Evolutionary conservation across 805 yeast species (phyloP).

Genomic region (Starmerella sirachaensis): DNA sequence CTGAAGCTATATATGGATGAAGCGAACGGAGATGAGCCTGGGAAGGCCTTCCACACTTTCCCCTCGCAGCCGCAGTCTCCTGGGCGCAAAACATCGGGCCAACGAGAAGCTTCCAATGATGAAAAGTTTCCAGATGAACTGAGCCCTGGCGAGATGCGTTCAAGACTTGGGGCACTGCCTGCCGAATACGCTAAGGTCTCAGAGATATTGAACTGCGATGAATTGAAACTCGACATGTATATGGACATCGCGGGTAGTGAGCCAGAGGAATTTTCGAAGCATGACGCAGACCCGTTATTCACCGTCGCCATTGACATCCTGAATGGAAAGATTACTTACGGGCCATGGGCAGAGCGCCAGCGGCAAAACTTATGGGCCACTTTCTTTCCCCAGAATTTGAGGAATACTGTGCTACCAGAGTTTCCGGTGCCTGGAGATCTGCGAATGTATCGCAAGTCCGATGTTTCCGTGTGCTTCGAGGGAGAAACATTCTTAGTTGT

Average conservation of each 20-base stretch:
- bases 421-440: conserved; percentile 37
- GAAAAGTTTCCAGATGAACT: background rate
- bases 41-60: background rate
- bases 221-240: conserved; percentile 44
- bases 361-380: conserved; percentile 49
- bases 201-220: conserved; percentile 50
- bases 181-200: conserved; percentile 78
- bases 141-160: conserved; percentile 23
- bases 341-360: conserved; percentile 94
- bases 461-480: conserved; percentile 41
- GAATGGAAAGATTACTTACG: conserved; percentile 63
- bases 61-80: background rate
- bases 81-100: background rate
- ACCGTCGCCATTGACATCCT: conserved; percentile 51
- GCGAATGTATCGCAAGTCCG: conserved; percentile 48
- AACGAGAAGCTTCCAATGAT: background rate
- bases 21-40: conserved; percentile 23
- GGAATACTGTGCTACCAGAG: conserved; percentile 38
- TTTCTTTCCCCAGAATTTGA: conserved; percentile 45
- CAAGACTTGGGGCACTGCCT: conserved; percentile 20
- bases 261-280: background rate
- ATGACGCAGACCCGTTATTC: conserved; percentile 13
- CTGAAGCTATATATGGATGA: conserved; percentile 51
- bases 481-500: conserved; percentile 61
- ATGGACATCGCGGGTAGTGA: conserved; percentile 64